Evolutionary conservation across 2,329 filamentous ascomycete species (phyloP).

Genomic region (Microdochium nivale): DNA sequence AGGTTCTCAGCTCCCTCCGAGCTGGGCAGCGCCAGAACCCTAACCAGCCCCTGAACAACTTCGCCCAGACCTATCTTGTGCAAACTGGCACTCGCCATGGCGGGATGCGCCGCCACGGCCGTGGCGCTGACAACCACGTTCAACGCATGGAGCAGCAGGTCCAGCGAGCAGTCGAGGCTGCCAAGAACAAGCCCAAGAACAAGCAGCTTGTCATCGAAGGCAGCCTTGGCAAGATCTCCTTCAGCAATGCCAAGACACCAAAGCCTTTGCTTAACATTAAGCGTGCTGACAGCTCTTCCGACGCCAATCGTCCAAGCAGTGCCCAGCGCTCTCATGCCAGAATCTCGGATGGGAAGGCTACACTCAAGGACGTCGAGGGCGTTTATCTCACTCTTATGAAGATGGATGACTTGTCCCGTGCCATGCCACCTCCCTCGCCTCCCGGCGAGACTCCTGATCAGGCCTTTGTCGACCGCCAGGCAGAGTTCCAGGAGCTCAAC

Average conservation of each 20-base stretch:
- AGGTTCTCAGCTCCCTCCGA: constrained; percentile 91
- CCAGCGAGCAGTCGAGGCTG: constrained; percentile 90
- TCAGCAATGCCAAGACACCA: constrained; percentile 96
- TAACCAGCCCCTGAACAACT: constrained; percentile 87
- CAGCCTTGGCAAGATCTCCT: constrained; percentile 94
- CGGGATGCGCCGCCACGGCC: constrained; percentile 63
- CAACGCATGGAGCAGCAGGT: constrained; percentile 99
- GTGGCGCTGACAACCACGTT: constrained; percentile 91
- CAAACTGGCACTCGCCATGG: constrained; percentile 83
- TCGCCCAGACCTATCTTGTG: constrained; percentile 95
- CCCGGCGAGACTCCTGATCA: constrained; percentile 55
- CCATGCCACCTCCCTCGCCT: constrained; percentile 56
- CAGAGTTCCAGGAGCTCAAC: constrained; percentile 80
- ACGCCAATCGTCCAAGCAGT: constrained; percentile 42
- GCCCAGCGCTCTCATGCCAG: constrained; percentile 34
- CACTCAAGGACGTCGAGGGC: constrained; percentile 78
- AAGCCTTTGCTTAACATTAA: constrained; percentile 95
- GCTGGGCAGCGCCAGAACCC: constrained; percentile 85
- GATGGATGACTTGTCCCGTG: constrained; percentile 86
- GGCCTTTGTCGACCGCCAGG: constrained; percentile 63
- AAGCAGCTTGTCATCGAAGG: constrained; percentile 95
- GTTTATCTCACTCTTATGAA: constrained; percentile 86
- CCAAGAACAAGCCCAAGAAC: constrained; percentile 96
- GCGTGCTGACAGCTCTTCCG: constrained; percentile 62
- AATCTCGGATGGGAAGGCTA: constrained; percentile 68